Evolutionary conservation across 169 alveolate species (phyloP).

Genomic region (Plasmodium cynomolgi): DNA sequence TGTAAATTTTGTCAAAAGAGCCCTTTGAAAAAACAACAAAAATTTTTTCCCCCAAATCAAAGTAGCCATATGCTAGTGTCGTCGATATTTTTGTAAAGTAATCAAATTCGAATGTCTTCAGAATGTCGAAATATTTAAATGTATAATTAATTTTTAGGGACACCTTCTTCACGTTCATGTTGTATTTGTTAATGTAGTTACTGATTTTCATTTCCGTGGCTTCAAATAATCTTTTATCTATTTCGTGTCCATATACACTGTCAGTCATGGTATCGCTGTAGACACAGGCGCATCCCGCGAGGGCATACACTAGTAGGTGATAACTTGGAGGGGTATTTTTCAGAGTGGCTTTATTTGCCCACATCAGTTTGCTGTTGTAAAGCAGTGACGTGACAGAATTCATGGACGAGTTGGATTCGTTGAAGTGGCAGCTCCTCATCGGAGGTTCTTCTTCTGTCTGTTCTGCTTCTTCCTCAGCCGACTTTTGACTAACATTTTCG

Average conservation of each 20-base stretch:
- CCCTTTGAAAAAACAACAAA: slow-evolving; percentile 72
- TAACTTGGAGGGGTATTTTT: slow-evolving; percentile 51
- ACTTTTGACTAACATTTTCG: background rate
- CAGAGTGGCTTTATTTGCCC: slow-evolving; percentile 60
- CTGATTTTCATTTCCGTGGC: slow-evolving; percentile 59
- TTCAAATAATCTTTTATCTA: slow-evolving; percentile 55
- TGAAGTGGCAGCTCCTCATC: slow-evolving; percentile 10
- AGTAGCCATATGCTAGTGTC: slow-evolving; percentile 53
- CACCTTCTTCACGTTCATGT: slow-evolving; percentile 39
- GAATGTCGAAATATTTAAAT: slow-evolving; percentile 23
- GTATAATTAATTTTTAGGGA: slow-evolving; percentile 32
- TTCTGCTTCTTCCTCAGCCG: background rate
- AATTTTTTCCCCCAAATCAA: slow-evolving; percentile 27
- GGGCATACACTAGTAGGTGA: slow-evolving; percentile 53
- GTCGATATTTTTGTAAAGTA: slow-evolving; percentile 68
- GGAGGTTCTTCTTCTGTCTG: background rate
- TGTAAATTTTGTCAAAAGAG: slow-evolving; percentile 59
- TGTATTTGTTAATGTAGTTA: slow-evolving; percentile 28
- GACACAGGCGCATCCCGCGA: slow-evolving; percentile 70
- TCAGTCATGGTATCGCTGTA: slow-evolving; percentile 12
- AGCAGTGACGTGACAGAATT: slow-evolving; percentile 51
- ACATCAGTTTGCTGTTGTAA: slow-evolving; percentile 61
- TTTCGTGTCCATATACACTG: slow-evolving; percentile 55
- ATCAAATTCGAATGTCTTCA: slow-evolving; percentile 58
- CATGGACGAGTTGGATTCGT: slow-evolving; percentile 50